These are phyloP conservation scores for Pugionium cornutum DNA, from an alignment of 345 rosid genomes.

Conservation along the genomic window DNA sequence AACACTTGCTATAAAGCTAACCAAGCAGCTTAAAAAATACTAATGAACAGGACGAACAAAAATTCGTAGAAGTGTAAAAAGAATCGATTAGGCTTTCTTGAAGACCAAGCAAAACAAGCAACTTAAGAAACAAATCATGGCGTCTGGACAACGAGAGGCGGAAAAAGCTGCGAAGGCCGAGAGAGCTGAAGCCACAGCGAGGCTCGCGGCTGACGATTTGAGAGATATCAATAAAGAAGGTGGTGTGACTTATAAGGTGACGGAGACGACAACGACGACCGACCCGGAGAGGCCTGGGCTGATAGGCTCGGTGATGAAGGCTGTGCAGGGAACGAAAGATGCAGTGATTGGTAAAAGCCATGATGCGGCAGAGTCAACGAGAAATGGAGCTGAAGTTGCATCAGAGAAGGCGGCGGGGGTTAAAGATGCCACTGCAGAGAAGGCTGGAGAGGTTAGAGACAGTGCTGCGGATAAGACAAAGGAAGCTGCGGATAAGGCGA, in stretches of 20 bases:
- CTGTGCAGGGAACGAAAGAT: constrained; percentile 61
- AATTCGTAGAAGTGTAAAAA: neutral
- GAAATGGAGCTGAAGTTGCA: constrained; percentile 16
- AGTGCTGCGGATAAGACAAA: constrained; percentile 24
- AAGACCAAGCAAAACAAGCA: constrained; percentile 13
- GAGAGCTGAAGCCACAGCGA: constrained; percentile 50
- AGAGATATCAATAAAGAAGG: constrained; percentile 44
- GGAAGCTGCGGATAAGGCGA: constrained; percentile 29
- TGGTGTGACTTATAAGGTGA: constrained; percentile 31
- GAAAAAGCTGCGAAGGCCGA: constrained; percentile 43
- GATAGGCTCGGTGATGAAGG: constrained; percentile 57
- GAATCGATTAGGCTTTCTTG: neutral
- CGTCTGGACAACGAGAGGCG: constrained; percentile 53
- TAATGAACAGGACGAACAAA: neutral
- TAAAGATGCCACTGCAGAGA: constrained; percentile 34
- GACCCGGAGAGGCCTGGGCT: constrained; percentile 50
- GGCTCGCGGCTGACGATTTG: constrained; percentile 49
- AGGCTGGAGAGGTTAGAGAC: constrained; percentile 32
- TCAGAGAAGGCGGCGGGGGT: constrained; percentile 31
- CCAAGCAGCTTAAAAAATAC: constrained; percentile 26
- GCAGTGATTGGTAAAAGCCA: constrained; percentile 58
- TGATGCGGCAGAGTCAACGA: constrained; percentile 27
- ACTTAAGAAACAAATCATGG: constrained; percentile 38
- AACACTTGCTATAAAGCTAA: constrained; percentile 27
- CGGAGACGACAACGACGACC: constrained; percentile 37